These are phyloP conservation scores for Rosellinia necatrix DNA, from an alignment of 2,329 filamentous ascomycete species.

Conservation along the genomic window DNA sequence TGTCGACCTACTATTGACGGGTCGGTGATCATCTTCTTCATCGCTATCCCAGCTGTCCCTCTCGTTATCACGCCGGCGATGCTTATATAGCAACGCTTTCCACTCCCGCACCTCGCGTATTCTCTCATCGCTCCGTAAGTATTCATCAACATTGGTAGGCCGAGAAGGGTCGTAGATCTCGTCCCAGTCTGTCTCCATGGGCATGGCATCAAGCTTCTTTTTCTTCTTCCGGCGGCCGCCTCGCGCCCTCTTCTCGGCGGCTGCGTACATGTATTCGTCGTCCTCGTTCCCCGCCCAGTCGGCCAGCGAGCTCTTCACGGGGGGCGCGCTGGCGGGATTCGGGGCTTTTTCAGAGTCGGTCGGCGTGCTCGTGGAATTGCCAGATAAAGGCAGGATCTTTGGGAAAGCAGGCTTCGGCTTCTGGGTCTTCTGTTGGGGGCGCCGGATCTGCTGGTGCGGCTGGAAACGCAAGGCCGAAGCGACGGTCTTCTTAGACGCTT, in stretches of 20 bases:
- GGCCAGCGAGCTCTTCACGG: conserved; percentile 70
- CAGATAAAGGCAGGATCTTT: conserved; percentile 46
- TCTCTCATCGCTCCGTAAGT: conserved; percentile 81
- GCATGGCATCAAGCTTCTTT: conserved; percentile 66
- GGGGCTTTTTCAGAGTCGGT: conserved; percentile 17
- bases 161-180: conserved; percentile 85
- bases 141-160: conserved; percentile 85
- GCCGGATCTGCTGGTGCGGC: conserved; percentile 66
- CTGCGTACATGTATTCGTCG: conserved; percentile 77
- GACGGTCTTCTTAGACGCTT: conserved; percentile 64
- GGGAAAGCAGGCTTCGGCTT: conserved; percentile 63
- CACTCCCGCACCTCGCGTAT: conserved; percentile 80
- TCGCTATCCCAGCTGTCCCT: conserved; percentile 43
- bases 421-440: conserved; percentile 69
- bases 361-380: conserved; percentile 36
- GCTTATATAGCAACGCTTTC: conserved; percentile 80
- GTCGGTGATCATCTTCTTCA: conserved; percentile 35
- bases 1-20: conserved; percentile 42
- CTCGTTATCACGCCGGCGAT: conserved; percentile 59
- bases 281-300: conserved; percentile 80
- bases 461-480: conserved; percentile 80
- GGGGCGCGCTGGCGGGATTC: conserved; percentile 33
- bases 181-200: conserved; percentile 78
- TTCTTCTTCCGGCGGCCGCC: conserved; percentile 80
- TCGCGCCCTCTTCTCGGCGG: conserved; percentile 69